Base-by-base conservation (phyloP, 345 rosid genomes). In the Salix suchowensis region DNA sequence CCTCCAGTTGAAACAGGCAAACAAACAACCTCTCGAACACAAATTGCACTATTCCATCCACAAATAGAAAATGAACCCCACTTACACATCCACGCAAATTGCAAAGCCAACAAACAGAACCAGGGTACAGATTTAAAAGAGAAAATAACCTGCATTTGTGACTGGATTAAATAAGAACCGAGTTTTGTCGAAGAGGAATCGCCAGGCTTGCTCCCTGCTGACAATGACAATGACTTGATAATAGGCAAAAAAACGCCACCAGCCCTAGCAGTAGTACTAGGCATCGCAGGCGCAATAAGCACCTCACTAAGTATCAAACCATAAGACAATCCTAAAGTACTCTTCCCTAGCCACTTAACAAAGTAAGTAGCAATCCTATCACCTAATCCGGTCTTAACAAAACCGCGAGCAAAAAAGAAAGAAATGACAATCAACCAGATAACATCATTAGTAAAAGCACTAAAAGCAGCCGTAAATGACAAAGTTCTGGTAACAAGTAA, bases 381-480 rank as follows among this genome's bases (percentile, higher is more conserved):
- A 13, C 99, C 99, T 1, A 96, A 80, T 1, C 99, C 98, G 2
- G 98, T 96, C 83, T 96, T 93, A 1, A 96, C 94, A 75, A 96
- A 93, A 10, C 99, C 99, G 40, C 99, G 97, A 36, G 99, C 98
- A 76, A 96, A 96, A 85, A 96, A 96, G 91, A 96, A 96, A 30
- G 99, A 96, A 77, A 96, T 96, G 24, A 93, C 98, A 68, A 96
- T 96, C 82, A 96, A 54, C 98, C 99, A 93, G 37, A 96, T 91
- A 24, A 93, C 98, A 78, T 96, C 99, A 72, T 83, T 93, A 0
- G 99, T 93, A 82, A 93, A 96, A 5, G 99, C 97, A 1, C 85
- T 60, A 87, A 96, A 96, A 30, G 99, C 97, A 0, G 98, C 85
- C 1, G 92, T 71, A 80, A 96, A 96, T 7, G 91, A 9, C 0